Base-by-base conservation (phyloP, 2,329 filamentous ascomycete species). In the Clarireedia paspali region DNA sequence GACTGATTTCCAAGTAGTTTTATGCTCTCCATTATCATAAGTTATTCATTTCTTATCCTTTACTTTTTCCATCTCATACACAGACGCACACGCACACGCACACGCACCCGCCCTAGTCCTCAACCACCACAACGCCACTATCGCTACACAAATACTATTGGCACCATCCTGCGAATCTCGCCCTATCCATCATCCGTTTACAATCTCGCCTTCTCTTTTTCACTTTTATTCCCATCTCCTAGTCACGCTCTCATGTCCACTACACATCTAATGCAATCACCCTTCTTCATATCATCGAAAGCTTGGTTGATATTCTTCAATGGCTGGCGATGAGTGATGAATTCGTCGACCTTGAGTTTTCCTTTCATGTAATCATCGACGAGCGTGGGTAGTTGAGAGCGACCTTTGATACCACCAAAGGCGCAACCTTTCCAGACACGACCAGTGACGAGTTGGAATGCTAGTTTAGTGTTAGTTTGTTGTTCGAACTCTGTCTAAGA, bases 391-490 rank as follows among this genome's bases (percentile, higher is more conserved):
- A 99, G 83, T 77, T 99, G 94, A 36, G 88, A 86, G 69, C 94
- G 91, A 65, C 94, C 94, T 81, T 97, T 99, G 80, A 99, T 91
- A 67, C 94, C 94, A 65, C 94, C 94, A 69, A 99, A 99, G 17
- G 94, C 94, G 71, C 92, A 97, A 54, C 94, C 94, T 77, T 89
- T 95, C 94, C 94, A 99, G 59, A 95, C 88, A 71, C 94, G 91
- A 59, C 94, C 94, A 46, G 94, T 99, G 65, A 99, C 94, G 60
- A 99, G 84, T 79, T 97, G 94, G 86, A 99, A 99, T 71, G 94
- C 89, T 95, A 4, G 36, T n/a, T 30, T 36, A 9, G 20, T 50
- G 38, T 55, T 49, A 55, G 24, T 36, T 23, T 15, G 30, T 45
- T 36, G 5, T 20, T 20, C 20, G 20, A 20, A 20, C 20, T 20